These are phyloP conservation scores for Decorospora gaudefroyi DNA, from an alignment of 2,329 filamentous ascomycete genomes.

Conservation along the genomic window DNA sequence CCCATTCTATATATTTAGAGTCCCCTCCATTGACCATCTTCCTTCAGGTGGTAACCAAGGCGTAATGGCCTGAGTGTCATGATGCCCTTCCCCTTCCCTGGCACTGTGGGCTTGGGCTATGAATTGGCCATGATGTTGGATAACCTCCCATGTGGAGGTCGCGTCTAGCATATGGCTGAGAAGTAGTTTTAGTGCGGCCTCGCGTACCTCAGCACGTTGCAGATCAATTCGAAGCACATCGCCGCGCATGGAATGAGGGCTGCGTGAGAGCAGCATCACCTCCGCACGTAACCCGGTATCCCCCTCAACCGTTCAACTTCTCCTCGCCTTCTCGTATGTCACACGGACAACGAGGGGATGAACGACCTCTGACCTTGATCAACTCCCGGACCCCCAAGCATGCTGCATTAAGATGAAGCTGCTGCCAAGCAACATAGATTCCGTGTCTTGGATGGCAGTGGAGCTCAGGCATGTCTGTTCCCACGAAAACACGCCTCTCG, in stretches of 20 bases:
- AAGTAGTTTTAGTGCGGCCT: constrained; percentile 7
- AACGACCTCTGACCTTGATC: no score
- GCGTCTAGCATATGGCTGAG: constrained; percentile 24
- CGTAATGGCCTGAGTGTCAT: constrained; percentile 43
- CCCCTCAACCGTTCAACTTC: no score
- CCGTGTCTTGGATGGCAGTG: no score
- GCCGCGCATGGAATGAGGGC: not conserved
- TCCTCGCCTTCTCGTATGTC: no score
- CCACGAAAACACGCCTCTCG: not conserved
- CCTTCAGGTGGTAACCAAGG: constrained; percentile 42
- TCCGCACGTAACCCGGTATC: not conserved
- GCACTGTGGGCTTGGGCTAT: constrained; percentile 17
- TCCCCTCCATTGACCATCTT: constrained; percentile 28
- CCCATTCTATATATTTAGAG: constrained; percentile 26
- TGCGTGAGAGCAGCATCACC: not conserved
- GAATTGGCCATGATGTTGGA: constrained; percentile 24
- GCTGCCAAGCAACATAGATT: no score
- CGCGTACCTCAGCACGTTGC: constrained; percentile 3
- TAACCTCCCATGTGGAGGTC: constrained; percentile 11
- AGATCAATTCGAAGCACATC: constrained; percentile 2
- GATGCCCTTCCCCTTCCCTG: constrained; percentile 14
- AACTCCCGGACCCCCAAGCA: no score
- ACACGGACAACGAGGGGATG: no score
- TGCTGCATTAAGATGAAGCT: no score
- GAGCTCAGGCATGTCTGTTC: no score